Percentiles rank a stretch among this genome's conserved stretches.
These are phyloP conservation scores for Naegleria lovaniensis DNA, from an alignment of 208 protist species.

Conservation along the genomic window DNA sequence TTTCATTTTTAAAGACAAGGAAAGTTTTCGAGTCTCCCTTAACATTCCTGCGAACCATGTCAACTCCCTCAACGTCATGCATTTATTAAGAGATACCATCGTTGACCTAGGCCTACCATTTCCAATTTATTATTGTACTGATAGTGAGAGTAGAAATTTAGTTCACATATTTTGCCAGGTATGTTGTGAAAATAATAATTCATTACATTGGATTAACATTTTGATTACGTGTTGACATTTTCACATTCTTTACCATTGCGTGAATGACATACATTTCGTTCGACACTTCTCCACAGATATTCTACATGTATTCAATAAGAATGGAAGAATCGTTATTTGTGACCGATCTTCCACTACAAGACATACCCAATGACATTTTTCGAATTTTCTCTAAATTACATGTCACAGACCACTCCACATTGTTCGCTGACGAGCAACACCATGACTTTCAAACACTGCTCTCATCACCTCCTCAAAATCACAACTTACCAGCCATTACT, in stretches of 20 bases:
- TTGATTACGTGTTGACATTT: too few relatives aligned
- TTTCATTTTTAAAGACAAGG: not conserved
- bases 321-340: not conserved
- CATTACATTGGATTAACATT: too few relatives aligned
- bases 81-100: not conserved
- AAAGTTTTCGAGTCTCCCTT: not conserved
- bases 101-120: not conserved
- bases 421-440: not conserved
- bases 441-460: not conserved
- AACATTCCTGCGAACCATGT: slow-evolving; percentile 1
- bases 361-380: not conserved
- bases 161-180: not conserved
- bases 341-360: not conserved
- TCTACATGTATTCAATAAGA: not conserved
- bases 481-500: not conserved
- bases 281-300: not conserved
- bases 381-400: not conserved
- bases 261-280: too few relatives aligned
- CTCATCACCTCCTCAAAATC: not conserved
- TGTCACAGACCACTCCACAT: not conserved
- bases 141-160: not conserved
- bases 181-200: not conserved
- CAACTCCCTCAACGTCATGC: not conserved
- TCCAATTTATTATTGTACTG: not conserved
- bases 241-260: too few relatives aligned